These are phyloP conservation scores for Cordyceps pruinosa DNA, from an alignment of 2,329 filamentous ascomycete genomes.

Conservation along the genomic window DNA sequence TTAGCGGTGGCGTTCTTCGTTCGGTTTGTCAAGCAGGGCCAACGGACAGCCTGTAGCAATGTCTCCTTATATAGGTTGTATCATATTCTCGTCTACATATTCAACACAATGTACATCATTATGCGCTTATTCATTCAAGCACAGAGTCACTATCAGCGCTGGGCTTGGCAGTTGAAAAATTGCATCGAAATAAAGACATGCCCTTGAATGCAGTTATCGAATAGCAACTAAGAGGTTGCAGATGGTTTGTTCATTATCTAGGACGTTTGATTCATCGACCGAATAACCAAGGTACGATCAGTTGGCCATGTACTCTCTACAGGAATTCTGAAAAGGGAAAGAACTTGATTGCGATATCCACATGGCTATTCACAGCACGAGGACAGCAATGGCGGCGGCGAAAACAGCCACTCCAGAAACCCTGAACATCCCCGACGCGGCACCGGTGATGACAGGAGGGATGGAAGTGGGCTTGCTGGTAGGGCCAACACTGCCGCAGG, in stretches of 20 bases:
- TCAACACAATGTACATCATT: neutral
- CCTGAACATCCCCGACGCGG: constrained; percentile 2
- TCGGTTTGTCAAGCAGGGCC: neutral
- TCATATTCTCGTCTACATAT: neutral
- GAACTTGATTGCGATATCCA: neutral
- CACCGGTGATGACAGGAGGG: neutral
- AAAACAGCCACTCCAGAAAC: constrained; percentile 10
- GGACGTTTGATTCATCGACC: neutral
- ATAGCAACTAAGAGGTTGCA: constrained; percentile 3
- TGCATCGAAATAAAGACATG: neutral
- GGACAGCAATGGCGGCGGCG: constrained; percentile 12
- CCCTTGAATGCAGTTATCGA: neutral
- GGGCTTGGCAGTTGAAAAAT: neutral
- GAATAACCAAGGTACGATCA: neutral
- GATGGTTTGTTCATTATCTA: neutral
- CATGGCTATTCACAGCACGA: neutral
- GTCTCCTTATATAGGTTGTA: neutral
- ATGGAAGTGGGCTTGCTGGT: neutral
- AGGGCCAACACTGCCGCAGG: neutral
- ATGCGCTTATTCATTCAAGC: too few species aligned
- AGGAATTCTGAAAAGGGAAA: neutral
- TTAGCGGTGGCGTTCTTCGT: neutral
- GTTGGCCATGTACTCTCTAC: neutral
- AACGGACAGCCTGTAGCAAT: neutral
- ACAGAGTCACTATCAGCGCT: neutral